Evolutionary conservation across 345 rosid genomes (phyloP).

Genomic region (Erysimum cheiranthoides): DNA sequence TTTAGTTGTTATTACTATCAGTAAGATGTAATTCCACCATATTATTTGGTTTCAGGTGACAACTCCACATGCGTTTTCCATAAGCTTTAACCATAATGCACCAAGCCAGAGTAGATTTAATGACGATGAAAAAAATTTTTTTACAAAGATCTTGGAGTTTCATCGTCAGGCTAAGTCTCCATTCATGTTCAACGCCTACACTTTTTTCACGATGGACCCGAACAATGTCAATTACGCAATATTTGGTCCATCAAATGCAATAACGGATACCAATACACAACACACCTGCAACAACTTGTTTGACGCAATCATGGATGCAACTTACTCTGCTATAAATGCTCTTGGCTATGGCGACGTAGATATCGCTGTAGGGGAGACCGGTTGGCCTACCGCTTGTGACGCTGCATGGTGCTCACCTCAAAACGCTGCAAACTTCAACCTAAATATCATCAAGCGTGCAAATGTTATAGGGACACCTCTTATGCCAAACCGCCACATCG

Average conservation of each 20-base stretch:
- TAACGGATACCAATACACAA: slow-evolving; percentile 7
- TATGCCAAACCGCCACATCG: slow-evolving; percentile 51
- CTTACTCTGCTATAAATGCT: slow-evolving; percentile 26
- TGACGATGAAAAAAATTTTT: slow-evolving; percentile 8
- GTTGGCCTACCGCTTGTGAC: slow-evolving; percentile 42
- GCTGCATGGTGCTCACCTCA: slow-evolving; percentile 21
- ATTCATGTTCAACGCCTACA: slow-evolving; percentile 33
- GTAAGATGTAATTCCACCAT: not conserved
- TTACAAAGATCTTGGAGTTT: slow-evolving; percentile 30
- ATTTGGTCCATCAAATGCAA: slow-evolving; percentile 17
- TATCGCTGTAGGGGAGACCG: slow-evolving; percentile 33
- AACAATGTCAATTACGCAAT: slow-evolving; percentile 26
- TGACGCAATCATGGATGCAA: slow-evolving; percentile 35
- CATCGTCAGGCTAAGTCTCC: slow-evolving; percentile 28
- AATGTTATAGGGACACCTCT: slow-evolving; percentile 32
- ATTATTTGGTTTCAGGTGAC: slow-evolving; percentile 27
- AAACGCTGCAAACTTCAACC: slow-evolving; percentile 28
- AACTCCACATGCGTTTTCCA: slow-evolving; percentile 31
- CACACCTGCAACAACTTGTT: slow-evolving; percentile 28
- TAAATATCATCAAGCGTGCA: slow-evolving; percentile 30
- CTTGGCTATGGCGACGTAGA: slow-evolving; percentile 35
- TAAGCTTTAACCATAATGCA: slow-evolving; percentile 6
- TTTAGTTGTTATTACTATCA: not conserved
- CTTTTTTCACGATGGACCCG: slow-evolving; percentile 16
- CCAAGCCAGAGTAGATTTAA: slow-evolving; percentile 29